Conservation (phyloP, 2,329 filamentous ascomycete genomes). For the Berkeleyomyces rouxiae region DNA sequence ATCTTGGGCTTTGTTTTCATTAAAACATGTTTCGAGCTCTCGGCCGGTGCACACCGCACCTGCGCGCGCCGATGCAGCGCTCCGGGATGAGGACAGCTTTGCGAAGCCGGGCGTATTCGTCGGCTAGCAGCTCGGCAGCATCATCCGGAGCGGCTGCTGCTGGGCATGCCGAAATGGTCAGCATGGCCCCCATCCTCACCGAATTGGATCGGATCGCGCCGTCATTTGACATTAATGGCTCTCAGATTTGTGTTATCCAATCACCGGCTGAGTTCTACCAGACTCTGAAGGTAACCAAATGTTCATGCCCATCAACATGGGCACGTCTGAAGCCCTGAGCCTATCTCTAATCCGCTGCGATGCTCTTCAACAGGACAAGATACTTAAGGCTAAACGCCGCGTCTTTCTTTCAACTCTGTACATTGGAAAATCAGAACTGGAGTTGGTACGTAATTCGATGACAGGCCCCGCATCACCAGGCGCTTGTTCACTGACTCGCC, state of each 20-base stretch:
- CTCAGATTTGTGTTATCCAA: slow-evolving; percentile 62
- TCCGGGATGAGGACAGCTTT: neutral
- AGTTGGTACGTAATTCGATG: slow-evolving; percentile 39
- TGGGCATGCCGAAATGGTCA: slow-evolving; percentile 18
- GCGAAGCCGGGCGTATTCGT: slow-evolving; percentile 3
- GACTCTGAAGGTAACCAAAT: slow-evolving; percentile 56
- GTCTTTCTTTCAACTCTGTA: slow-evolving; percentile 95
- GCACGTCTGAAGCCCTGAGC: neutral
- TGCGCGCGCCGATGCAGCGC: neutral
- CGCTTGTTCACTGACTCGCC: neutral
- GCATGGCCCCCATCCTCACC: slow-evolving; percentile 36
- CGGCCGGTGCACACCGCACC: neutral
- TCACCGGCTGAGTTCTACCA: slow-evolving; percentile 83
- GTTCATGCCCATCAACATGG: neutral
- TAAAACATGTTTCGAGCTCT: slow-evolving; percentile 1
- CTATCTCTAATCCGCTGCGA: neutral
- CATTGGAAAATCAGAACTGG: slow-evolving; percentile 82
- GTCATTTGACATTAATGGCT: slow-evolving; percentile 71
- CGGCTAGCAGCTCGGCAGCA: neutral
- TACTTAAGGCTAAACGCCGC: slow-evolving; percentile 56
- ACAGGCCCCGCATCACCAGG: slow-evolving; percentile 12
- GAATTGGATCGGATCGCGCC: slow-evolving; percentile 83
- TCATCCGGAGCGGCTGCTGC: slow-evolving; percentile 15
- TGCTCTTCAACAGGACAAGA: slow-evolving; percentile 44
- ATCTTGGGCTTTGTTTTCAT: neutral